Percentiles rank a stretch among this genome's conserved stretches.
These are phyloP conservation scores for Dissophora ornata DNA, from an alignment of 192 early-diverging fungal genomes.

Conservation along the genomic window DNA sequence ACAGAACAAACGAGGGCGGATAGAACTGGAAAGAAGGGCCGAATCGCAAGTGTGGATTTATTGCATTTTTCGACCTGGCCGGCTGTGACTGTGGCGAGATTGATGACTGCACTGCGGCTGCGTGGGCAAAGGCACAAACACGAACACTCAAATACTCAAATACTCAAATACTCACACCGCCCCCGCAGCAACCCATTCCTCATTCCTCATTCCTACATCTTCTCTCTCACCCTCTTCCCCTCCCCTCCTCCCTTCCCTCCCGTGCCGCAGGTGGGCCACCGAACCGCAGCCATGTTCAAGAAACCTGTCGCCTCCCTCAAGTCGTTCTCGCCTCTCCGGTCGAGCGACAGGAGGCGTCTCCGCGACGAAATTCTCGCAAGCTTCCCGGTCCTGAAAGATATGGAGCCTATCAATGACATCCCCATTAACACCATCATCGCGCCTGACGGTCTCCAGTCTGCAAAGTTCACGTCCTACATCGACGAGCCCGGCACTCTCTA, in stretches of 20 bases:
- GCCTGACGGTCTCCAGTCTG: slow-evolving; percentile 68
- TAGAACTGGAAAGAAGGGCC: too few relatives aligned
- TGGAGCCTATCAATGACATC: slow-evolving; percentile 43
- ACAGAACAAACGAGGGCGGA: too few relatives aligned
- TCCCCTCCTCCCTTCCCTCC: background rate
- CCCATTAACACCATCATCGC: slow-evolving; percentile 53
- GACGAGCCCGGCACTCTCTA: slow-evolving; percentile 74
- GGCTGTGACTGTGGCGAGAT: too few relatives aligned
- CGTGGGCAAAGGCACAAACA: too few relatives aligned
- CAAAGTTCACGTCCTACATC: slow-evolving; percentile 74
- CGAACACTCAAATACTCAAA: too few relatives aligned
- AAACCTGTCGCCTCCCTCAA: slow-evolving; percentile 77
- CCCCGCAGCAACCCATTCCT: too few relatives aligned
- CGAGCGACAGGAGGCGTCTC: slow-evolving; percentile 75
- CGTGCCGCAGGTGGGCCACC: background rate
- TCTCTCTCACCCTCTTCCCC: background rate
- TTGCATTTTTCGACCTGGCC: too few relatives aligned
- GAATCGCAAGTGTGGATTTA: too few relatives aligned
- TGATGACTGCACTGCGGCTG: too few relatives aligned
- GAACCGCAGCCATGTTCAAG: slow-evolving; percentile 70
- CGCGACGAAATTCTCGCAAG: slow-evolving; percentile 67
- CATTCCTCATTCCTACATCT: too few relatives aligned
- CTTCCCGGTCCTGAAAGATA: slow-evolving; percentile 62
- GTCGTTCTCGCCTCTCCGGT: slow-evolving; percentile 72
- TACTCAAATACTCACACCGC: too few relatives aligned